phyloP scores from a whole-genome alignment of 2,329 filamentous ascomycete genomes.

The Myriosclerotinia scirpicola region DNA sequence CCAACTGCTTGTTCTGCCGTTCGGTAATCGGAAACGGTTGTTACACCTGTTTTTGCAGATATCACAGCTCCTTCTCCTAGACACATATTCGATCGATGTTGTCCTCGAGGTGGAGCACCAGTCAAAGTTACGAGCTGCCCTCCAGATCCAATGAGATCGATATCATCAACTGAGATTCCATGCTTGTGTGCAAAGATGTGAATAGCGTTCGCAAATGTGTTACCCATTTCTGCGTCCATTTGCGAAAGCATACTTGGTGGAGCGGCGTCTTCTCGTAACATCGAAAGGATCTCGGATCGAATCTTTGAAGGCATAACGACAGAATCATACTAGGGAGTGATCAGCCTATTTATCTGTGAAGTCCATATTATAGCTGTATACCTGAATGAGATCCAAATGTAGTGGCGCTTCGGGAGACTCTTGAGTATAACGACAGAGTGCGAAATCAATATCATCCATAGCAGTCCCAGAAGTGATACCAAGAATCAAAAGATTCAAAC shows the following conservation, averaged over 20 bases:
- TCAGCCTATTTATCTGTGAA: conserved; percentile 9
- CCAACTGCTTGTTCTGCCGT: conserved; percentile 42
- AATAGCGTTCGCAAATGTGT: conserved; percentile 40
- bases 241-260: conserved; percentile 41
- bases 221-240: conserved; percentile 41
- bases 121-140: conserved; percentile 39
- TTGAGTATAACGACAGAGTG: conserved; percentile 40
- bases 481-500: conserved; percentile 38
- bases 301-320: conserved; percentile 42
- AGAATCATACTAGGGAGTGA: conserved; percentile 37
- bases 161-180: conserved; percentile 37
- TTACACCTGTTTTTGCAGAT: conserved; percentile 41
- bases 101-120: conserved; percentile 36
- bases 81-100: conserved; percentile 41
- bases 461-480: conserved; percentile 39
- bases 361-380: conserved; percentile 20
- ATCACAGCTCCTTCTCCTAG: conserved; percentile 41
- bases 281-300: conserved; percentile 39
- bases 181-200: conserved; percentile 40
- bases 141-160: conserved; percentile 40
- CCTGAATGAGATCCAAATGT: conserved; percentile 38
- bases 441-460: conserved; percentile 42
- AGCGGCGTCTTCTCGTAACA: conserved; percentile 40
- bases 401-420: conserved; percentile 38
- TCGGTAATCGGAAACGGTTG: conserved; percentile 41